Percentiles rank a stretch among this genome's conserved stretches.
These are phyloP conservation scores for Crithidia acanthocephali DNA, from an alignment of 208 protist species.

Conservation along the genomic window DNA sequence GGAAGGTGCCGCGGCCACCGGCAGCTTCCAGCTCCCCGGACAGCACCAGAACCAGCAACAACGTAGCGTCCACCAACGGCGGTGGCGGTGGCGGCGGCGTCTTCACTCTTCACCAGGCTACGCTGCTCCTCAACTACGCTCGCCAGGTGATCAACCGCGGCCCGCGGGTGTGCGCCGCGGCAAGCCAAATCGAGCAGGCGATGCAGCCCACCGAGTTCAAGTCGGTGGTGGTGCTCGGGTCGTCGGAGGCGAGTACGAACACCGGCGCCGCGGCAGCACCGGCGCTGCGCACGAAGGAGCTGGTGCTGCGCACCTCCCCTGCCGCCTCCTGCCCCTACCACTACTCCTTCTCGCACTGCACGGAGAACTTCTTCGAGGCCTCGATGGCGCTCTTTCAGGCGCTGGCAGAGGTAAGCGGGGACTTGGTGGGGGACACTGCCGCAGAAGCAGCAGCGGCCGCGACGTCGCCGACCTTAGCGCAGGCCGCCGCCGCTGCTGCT, in stretches of 20 bases:
- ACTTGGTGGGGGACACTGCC: neutral
- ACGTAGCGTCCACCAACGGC: neutral
- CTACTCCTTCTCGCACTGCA: slow-evolving; percentile 32
- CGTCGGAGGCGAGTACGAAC: neutral
- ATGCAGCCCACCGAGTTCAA: slow-evolving; percentile 21
- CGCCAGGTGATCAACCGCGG: slow-evolving; percentile 24
- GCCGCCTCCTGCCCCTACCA: slow-evolving; percentile 32
- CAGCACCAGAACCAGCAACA: neutral
- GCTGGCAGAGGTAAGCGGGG: neutral
- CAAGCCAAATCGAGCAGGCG: slow-evolving; percentile 23
- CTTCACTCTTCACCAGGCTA: slow-evolving; percentile 31
- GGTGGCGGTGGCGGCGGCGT: slow-evolving; percentile 1
- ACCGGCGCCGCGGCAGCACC: neutral
- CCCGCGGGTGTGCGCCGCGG: slow-evolving; percentile 12
- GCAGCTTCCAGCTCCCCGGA: neutral
- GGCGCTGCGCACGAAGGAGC: slow-evolving; percentile 25
- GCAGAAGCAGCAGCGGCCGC: neutral
- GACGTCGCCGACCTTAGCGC: neutral
- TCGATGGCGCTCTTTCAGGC: slow-evolving; percentile 12
- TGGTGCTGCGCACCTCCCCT: slow-evolving; percentile 25
- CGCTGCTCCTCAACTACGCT: slow-evolving; percentile 28
- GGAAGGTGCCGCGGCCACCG: neutral
- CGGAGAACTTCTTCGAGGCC: slow-evolving; percentile 24
- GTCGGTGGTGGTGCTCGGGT: slow-evolving; percentile 19
- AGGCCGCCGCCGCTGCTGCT: too few relatives aligned